phyloP scores from a whole-genome alignment of 169 alveolate species.

The Neospora caninum region DNA sequence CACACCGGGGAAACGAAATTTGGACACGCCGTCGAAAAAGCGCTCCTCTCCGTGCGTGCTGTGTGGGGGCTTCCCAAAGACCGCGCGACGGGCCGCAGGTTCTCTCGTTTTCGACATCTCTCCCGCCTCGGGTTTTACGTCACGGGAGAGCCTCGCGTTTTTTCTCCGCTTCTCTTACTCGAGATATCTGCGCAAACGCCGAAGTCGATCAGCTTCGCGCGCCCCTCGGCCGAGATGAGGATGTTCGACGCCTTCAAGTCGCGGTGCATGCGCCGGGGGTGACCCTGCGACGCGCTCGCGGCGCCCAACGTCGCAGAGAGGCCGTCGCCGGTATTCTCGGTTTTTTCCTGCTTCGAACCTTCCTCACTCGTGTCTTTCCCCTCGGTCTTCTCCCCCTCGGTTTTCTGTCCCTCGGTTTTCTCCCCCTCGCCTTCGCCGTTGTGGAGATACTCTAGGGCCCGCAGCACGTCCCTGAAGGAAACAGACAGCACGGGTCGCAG shows the following conservation, averaged over 20 bases:
- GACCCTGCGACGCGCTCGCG: neutral
- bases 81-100: too few relatives aligned
- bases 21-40: too few relatives aligned
- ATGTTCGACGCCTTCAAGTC: conserved; percentile 91
- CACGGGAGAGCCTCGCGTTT: too few relatives aligned
- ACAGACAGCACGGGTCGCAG: neutral
- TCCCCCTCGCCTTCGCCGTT: neutral
- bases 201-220: conserved; percentile 88
- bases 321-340: neutral
- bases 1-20: too few relatives aligned
- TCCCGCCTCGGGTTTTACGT: too few relatives aligned
- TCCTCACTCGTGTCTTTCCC: neutral
- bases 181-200: conserved; percentile 77
- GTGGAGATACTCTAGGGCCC: conserved; percentile 69
- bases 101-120: too few relatives aligned
- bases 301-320: neutral
- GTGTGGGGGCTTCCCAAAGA: too few relatives aligned
- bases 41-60: too few relatives aligned
- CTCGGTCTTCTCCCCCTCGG: neutral
- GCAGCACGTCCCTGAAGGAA: conserved; percentile 49
- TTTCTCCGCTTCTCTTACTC: neutral
- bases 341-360: neutral
- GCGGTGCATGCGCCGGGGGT: conserved; percentile 79
- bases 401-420: neutral
- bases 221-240: conserved; percentile 80